These are phyloP conservation scores for Phaeosphaeriaceae sp. DNA, from an alignment of 2,329 filamentous ascomycete species.

Conservation along the genomic window DNA sequence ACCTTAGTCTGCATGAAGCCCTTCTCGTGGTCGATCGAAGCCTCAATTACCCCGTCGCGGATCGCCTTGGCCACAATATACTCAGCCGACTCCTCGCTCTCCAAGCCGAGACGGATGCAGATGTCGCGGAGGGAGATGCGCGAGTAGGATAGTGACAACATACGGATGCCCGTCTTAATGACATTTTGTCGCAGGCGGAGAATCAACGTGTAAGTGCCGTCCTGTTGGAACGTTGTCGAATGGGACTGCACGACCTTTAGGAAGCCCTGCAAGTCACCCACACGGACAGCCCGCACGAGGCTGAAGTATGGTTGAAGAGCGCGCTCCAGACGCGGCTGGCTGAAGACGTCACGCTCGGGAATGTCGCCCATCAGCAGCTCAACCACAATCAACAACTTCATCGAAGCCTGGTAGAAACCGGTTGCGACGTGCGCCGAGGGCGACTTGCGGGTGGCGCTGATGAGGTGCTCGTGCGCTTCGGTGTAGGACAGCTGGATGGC, in stretches of 20 bases:
- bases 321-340: constrained; percentile 84
- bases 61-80: constrained; percentile 99
- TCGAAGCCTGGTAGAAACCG: constrained; percentile 94
- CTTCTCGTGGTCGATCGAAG: constrained; percentile 88
- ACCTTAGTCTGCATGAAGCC: constrained; percentile 99
- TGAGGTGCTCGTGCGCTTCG: constrained; percentile 92
- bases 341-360: constrained; percentile 92
- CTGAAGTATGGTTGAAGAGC: constrained; percentile 92
- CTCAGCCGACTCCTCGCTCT: constrained; percentile 96
- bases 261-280: constrained; percentile 95
- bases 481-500: constrained; percentile 97
- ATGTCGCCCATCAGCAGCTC: constrained; percentile 99
- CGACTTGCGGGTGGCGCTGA: constrained; percentile 92
- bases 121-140: constrained; percentile 97
- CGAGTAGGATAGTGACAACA: constrained; percentile 98
- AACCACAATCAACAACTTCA: constrained; percentile 94
- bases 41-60: constrained; percentile 95
- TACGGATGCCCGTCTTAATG: constrained; percentile 98
- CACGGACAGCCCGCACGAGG: constrained; percentile 91
- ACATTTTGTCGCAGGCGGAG: constrained; percentile 96
- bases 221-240: constrained; percentile 84
- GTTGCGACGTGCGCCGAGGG: constrained; percentile 87
- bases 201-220: constrained; percentile 94
- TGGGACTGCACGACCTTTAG: constrained; percentile 83
- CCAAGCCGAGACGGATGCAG: constrained; percentile 90